phyloP scores from a whole-genome alignment of 148 eudicot genomes.

The Suaeda aralocaspica region DNA sequence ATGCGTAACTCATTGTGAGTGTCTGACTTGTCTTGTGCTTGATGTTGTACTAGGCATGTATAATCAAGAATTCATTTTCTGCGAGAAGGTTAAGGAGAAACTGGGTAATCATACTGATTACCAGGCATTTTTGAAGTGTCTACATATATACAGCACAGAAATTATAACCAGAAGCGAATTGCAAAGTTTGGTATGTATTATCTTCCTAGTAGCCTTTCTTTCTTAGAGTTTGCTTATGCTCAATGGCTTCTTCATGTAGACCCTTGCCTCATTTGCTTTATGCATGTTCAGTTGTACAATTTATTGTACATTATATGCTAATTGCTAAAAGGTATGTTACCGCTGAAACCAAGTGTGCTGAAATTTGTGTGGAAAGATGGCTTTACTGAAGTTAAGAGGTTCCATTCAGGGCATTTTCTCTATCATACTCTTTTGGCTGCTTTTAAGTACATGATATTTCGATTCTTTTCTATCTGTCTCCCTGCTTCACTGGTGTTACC shows the following conservation, averaged over 20 bases:
- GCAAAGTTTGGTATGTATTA: slow-evolving; percentile 69
- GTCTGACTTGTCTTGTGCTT: slow-evolving; percentile 12
- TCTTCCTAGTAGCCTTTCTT: slow-evolving; percentile 5
- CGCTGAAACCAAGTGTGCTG: not conserved
- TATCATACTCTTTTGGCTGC: not conserved
- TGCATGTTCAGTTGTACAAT: not conserved
- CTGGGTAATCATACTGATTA: slow-evolving; percentile 66
- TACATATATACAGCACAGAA: slow-evolving; percentile 92
- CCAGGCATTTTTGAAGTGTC: slow-evolving; percentile 96
- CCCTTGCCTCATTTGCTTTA: not conserved
- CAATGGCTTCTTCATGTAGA: not conserved
- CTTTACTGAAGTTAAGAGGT: not conserved
- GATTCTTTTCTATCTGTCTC: not conserved
- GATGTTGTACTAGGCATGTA: slow-evolving; percentile 53
- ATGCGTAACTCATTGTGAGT: not conserved
- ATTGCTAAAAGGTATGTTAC: not conserved
- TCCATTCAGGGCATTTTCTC: not conserved
- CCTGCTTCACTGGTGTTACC: not conserved
- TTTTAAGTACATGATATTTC: not conserved
- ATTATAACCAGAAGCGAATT: slow-evolving; percentile 83
- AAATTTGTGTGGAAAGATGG: not conserved
- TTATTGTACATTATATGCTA: not conserved
- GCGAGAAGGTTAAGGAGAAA: slow-evolving; percentile 94
- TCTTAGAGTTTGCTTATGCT: not conserved
- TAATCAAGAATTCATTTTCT: slow-evolving; percentile 68